These are phyloP conservation scores for Alternaria postmessia DNA, from an alignment of 2,329 filamentous ascomycete species.

Conservation along the genomic window DNA sequence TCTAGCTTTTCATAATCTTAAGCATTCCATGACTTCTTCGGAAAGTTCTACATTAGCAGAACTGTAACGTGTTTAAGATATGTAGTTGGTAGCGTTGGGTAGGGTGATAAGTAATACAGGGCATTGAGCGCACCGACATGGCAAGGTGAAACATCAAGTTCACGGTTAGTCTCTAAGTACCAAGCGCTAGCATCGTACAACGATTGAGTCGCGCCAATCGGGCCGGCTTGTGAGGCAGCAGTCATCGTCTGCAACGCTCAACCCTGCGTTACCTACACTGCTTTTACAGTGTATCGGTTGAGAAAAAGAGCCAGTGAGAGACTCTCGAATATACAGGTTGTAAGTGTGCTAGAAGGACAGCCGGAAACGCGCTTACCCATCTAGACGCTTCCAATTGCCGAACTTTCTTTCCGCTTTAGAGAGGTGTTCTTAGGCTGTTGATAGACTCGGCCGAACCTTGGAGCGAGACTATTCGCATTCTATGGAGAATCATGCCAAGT, in stretches of 20 bases:
- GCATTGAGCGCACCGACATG: too few species aligned
- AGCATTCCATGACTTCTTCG: accelerated
- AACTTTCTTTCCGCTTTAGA: background rate
- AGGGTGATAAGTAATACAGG: accelerated
- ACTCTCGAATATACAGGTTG: too few species aligned
- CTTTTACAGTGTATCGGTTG: too few species aligned
- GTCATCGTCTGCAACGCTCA: accelerated
- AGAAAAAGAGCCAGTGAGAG: too few species aligned
- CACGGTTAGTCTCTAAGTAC: accelerated
- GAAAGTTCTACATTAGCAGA: too few species aligned
- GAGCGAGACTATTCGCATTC: background rate
- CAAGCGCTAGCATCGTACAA: background rate
- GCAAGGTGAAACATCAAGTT: accelerated
- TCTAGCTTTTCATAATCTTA: accelerated
- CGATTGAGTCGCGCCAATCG: background rate
- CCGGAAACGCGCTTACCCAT: background rate
- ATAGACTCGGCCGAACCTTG: background rate
- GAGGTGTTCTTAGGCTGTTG: background rate
- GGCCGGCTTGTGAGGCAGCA: background rate
- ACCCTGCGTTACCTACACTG: too few species aligned
- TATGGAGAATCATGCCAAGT: background rate
- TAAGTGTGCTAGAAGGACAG: accelerated
- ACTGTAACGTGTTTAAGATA: accelerated
- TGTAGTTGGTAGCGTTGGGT: accelerated
- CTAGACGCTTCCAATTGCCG: background rate